Evolutionary conservation across 2,329 filamentous ascomycete genomes (phyloP), one percentile per base, ranked within the genome.

Genomic region (Aureobasidium pullulans): DNA sequence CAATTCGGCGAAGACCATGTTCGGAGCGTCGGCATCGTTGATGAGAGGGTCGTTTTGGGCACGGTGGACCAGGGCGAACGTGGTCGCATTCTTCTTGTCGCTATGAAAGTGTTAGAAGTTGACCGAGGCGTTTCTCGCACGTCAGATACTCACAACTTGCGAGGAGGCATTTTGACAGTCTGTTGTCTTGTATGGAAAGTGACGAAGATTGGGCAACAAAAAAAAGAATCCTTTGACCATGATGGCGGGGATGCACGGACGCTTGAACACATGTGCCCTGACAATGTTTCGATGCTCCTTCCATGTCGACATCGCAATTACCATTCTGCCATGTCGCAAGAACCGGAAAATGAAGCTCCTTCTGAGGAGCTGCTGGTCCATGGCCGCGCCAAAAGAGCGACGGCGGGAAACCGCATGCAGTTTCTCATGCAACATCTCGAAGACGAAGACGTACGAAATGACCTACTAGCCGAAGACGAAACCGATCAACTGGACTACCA

Each of bases 11-110:
- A 99, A 84, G 70, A 99, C 88, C 84, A 96, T 94, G 66, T 90
- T 87, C 50, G 93, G 89, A 58, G 90, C 92, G 68, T 86, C 82
- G 68, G 87, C 83, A 78, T 99, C 92, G 81, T 99, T 88, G 72
- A 99, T 96, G 68, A 93, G 84, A 48, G 95, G 94, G 74, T 99
- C 94, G 84, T 96, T 90, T 76, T 99, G 95, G 36, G 93, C 90
- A 70, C 94, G 90, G 77, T 96, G 90, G 68, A 97, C 90, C 72
- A 99, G 88, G 67, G 88, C 88, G 76, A 96, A 97, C 76, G 92
- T 94, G 72, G 89, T 88, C 67, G 94, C 92, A 62, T 83, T 88
- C 76, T 96, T 96, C 79, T 96, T 96, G 79, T 96, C 83, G 58
- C 60, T 63, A 19, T 16, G 16, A 3, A 15, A 34, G 39, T 40